Percentiles rank a stretch among this genome's conserved stretches.
These are phyloP conservation scores for Neurospora intermedia DNA, from an alignment of 495 filamentous ascomycete species.

Conservation along the genomic window DNA sequence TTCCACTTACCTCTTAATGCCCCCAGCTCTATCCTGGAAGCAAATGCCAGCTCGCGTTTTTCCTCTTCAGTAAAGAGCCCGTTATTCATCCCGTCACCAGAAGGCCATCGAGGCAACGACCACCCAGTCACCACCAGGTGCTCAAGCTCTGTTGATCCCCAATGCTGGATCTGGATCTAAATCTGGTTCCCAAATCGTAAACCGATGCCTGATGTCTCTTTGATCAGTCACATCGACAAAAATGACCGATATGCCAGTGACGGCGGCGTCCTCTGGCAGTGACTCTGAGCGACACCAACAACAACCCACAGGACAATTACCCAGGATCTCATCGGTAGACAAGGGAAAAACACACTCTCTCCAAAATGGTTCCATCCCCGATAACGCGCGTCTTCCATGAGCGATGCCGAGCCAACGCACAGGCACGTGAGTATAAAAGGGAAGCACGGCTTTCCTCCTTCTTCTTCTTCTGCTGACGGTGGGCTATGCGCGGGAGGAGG, in stretches of 20 bases:
- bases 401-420: neutral
- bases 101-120: neutral
- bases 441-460: neutral
- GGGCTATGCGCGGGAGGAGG: neutral
- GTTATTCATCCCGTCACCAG: neutral
- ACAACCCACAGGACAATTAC: neutral
- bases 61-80: neutral
- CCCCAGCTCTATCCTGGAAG: neutral
- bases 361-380: neutral
- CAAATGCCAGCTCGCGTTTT: neutral
- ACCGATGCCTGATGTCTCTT: neutral
- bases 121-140: neutral
- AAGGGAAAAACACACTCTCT: neutral
- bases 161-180: neutral
- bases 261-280: neutral
- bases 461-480: neutral
- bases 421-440: neutral
- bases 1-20: neutral
- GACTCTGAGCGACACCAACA: neutral
- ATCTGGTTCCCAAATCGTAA: neutral
- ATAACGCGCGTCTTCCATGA: neutral
- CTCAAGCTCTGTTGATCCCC: neutral
- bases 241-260: neutral
- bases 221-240: neutral
- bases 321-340: neutral